Base-by-base conservation (phyloP, 805 yeast genomes). In the Starmerella floris region DNA sequence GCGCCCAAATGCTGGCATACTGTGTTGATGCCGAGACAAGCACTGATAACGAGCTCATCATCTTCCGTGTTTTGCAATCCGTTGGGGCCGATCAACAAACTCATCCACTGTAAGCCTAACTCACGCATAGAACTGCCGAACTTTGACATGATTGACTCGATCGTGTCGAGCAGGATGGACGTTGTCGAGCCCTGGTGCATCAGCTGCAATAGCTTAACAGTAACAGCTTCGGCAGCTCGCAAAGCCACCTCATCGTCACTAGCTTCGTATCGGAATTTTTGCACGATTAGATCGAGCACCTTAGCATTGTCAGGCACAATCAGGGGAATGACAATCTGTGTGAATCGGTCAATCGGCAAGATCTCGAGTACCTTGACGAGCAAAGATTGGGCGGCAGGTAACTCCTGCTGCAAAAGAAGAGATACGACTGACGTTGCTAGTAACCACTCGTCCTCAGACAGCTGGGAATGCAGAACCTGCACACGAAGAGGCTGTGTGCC, bases 1-100 rank as follows among this genome's bases (percentile, higher is more conserved):
- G 93, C 87, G 41, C 98, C 98, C 36, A 87, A 61, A 21, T 76
- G 72, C 40, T 77, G 74, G 42, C 83, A 72, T 43, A 84, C 64
- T 51, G 77, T 75, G 43, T 83, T 75, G 48, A 83, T 72, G 45
- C 79, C 76, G 51, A 78, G 73, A 44, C 84, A 67, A 1, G 95
- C 74, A 0, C 95, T 73, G 28, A 91, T 73, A 25, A 77, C 66
- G 6, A 83, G 61, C 17, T 36, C 32, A 51, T 81, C 93, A 11
- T 77, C 72, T 41, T 68, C 66, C 2, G 55, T 58, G 50, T 68
- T 72, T 47, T 68, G 61, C 41, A 85, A 62, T 23, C 88, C 83
- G 38, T 59, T 51, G 2, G 68, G 58, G 2, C 74, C 68, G n/a
- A 71, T 65, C 32, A 77, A 63, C 9, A 72, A 56, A 23, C 62